Evolutionary conservation across 345 rosid species (phyloP), one percentile per base, ranked within the genome.

Genomic region (Dipteronia dyeriana): DNA sequence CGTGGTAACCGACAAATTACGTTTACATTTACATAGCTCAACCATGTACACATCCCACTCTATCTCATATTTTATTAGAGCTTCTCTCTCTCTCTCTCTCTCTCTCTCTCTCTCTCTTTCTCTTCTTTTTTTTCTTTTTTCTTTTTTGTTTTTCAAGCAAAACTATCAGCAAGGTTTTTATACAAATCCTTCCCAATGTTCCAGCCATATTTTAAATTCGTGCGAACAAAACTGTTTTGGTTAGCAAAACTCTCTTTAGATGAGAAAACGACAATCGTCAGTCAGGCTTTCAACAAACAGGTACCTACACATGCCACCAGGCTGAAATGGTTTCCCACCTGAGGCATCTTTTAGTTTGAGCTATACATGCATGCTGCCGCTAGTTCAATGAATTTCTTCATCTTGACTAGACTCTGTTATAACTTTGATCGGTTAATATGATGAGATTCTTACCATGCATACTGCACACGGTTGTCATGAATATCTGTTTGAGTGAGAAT

Each of bases 401-500:
- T 43, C 23, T 57, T 34, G n/a, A 41, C 38, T 31, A 75, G 53
- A 59, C 14, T 9, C 2, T 12, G 59, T 54, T 43, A 47, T 4
- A 34, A 34, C 38, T 34, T 34, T 5, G 6, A 34, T 34, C 6
- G 38, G 38, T 34, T 34, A 34, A 34, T 34, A 34, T 34, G 38
- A 34, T 14, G 31, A 74, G 68, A 43, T 68, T 39, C n/a, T 25
- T 71, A 17, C 62, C 61, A 34, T 38, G 47, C 56, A 67, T 6
- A 61, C 9, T 11, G 77, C 56, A 25, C 74, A 66, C 70, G 34
- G 61, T 74, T 73, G 76, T 87, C 84, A 86, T 13, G 83, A 70
- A 68, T 83, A 87, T 83, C 85, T 85, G 60, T 81, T 83, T 82
- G 91, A 80, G 70, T 81, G 83, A 79, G 67, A 81, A 49, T 77